A percentile compares a stretch with the other conserved stretches of the same genome.
phyloP scores from a whole-genome alignment of 2,329 filamentous ascomycete species.

The Aureobasidium sp. region DNA sequence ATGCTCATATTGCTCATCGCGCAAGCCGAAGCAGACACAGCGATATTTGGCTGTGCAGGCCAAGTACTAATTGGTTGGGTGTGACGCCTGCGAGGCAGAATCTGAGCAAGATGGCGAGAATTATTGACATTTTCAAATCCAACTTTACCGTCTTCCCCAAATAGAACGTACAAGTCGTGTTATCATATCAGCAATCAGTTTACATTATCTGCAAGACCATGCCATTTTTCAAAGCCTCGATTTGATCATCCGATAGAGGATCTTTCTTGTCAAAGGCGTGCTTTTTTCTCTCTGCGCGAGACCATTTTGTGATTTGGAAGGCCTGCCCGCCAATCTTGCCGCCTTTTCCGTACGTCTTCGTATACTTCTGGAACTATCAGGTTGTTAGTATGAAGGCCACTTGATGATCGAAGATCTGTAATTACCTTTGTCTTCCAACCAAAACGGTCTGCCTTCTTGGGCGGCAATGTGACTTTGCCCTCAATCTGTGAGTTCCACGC shows the following conservation, averaged over 20 bases:
- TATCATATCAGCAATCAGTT: neutral
- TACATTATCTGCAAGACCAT: slow-evolving; percentile 15
- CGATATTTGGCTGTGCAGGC: neutral
- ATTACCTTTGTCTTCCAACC: slow-evolving; percentile 7
- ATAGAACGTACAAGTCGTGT: neutral
- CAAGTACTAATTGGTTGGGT: neutral
- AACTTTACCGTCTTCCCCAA: neutral
- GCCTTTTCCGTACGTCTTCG: neutral
- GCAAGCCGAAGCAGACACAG: neutral
- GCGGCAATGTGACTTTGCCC: neutral
- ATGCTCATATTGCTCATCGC: neutral
- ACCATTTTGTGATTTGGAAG: neutral
- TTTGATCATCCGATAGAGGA: neutral
- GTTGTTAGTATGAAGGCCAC: neutral
- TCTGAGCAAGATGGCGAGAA: neutral
- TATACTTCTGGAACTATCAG: neutral
- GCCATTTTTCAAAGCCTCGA: slow-evolving; percentile 5
- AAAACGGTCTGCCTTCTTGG: slow-evolving; percentile 1
- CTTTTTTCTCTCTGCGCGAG: neutral
- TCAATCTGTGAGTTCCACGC: neutral
- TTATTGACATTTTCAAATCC: neutral
- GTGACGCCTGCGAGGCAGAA: neutral
- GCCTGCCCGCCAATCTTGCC: neutral
- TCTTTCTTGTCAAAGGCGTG: slow-evolving; percentile 2
- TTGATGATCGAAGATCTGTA: neutral